Base-by-base conservation (phyloP, 768 basidiomycete species). In the Serendipita indica region DNA sequence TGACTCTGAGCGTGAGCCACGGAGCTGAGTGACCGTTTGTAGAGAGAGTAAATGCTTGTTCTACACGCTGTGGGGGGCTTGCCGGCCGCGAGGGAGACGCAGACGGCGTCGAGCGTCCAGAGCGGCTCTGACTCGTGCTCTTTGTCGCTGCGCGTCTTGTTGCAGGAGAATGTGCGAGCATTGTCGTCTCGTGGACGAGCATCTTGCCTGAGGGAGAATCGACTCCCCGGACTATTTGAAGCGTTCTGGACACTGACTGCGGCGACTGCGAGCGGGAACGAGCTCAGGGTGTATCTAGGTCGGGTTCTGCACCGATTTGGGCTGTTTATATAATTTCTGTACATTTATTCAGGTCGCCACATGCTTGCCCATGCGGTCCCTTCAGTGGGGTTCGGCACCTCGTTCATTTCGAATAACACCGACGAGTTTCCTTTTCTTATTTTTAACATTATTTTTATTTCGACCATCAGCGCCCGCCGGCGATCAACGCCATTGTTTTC, bases 1-100 rank as follows among this genome's bases (percentile, higher is more conserved):
- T 46, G 45, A 59, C 41, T 33, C 25, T 25, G 20, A 59, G 43
- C 3, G 41, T 28, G 39, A 59, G 58, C 58, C 58, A 59, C 20
- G 58, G 45, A 5, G 39, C 20, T 27, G 25, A 4, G 32, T 33
- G 22, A 27, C 49, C n/a, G n/a, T 28, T 30, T 25, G 49, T 27
- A 33, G 49, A n/a, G 32, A 54, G 49, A 54, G 22, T 18, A 54
- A 54, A 54, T 4, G 25, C n/a, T 54, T 54, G 49, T 18, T 54
- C 49, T 28, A 54, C 22, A 7, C 30, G 22, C 30, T 18, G 32
- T 25, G 49, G 32, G 22, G 49, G 49, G 32, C 49, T 54, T 4
- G 49, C 16, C 7, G 49, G 22, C 30, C 49, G 22, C 10, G 49
- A 54, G 32, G 49, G 1, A 16, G 49, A 54, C 7, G 25, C 22